Evolutionary conservation across 805 yeast genomes (phyloP).

Genomic region (Huiozyma sinensis): DNA sequence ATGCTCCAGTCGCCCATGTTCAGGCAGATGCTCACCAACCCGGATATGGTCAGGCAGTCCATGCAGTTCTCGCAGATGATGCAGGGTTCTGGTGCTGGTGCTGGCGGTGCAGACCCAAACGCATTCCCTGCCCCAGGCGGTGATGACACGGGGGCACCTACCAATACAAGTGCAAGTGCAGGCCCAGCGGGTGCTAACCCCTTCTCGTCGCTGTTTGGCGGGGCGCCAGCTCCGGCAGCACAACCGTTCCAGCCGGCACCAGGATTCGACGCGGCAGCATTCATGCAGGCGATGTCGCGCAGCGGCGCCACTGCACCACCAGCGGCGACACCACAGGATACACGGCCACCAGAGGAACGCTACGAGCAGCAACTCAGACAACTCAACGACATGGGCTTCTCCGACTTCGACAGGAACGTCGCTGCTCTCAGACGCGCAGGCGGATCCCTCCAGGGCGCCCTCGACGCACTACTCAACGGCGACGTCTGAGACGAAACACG

Average conservation of each 20-base stretch:
- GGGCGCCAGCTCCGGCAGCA: constrained; percentile 13
- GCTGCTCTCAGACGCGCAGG: constrained; percentile 90
- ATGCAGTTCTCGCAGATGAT: constrained; percentile 58
- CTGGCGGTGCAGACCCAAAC: constrained; percentile 17
- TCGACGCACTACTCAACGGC: constrained; percentile 71
- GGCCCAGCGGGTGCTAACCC: constrained; percentile 37
- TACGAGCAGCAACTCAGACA: constrained; percentile 64
- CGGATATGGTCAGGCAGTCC: constrained; percentile 74
- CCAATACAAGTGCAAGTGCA: constrained; percentile 10
- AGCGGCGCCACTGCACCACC: constrained; percentile 6
- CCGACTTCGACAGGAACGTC: constrained; percentile 85
- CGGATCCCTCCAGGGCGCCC: constrained; percentile 94
- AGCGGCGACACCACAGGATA: constrained; percentile 34
- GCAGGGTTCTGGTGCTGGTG: constrained; percentile 25
- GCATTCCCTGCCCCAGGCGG: constrained; percentile 44
- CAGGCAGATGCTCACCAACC: constrained; percentile 71
- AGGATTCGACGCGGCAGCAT: constrained; percentile 36
- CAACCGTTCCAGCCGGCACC: constrained; percentile 32
- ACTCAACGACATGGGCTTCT: constrained; percentile 76
- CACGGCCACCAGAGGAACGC: constrained; percentile 71
- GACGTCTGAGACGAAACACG: constrained; percentile 28
- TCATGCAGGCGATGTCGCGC: constrained; percentile 38
- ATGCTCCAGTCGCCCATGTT: constrained; percentile 76
- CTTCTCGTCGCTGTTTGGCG: constrained; percentile 34
- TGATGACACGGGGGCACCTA: constrained; percentile 17